Conservation (phyloP, 352 stramenopile species). For the Peronospora belbahrii region DNA sequence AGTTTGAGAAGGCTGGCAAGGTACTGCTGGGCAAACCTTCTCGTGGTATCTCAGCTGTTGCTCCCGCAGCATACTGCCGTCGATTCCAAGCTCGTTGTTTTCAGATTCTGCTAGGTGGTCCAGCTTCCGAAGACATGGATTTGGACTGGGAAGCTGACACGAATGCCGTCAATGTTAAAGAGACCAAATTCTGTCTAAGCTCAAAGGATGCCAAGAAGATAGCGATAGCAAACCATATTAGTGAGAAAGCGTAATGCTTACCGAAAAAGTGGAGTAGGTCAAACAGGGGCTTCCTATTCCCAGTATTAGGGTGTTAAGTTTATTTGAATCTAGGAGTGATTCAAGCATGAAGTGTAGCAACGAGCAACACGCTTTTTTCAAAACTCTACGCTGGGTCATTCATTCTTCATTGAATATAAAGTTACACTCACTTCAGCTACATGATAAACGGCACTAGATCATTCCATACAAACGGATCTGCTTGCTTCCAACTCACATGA, state of each 20-base stretch:
- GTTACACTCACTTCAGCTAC: not conserved
- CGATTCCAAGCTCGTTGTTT: constrained; percentile 54
- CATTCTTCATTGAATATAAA: constrained; percentile 6
- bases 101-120: constrained; percentile 37
- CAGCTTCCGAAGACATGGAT: constrained; percentile 26
- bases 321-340: constrained; percentile 16
- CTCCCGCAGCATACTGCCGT: constrained; percentile 51
- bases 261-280: constrained; percentile 3
- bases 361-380: too few relatives aligned
- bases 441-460: too few relatives aligned
- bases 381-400: too few relatives aligned
- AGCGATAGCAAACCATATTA: constrained; percentile 11
- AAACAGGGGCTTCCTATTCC: not conserved
- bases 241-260: constrained; percentile 20
- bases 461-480: too few relatives aligned
- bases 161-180: constrained; percentile 5
- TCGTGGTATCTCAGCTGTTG: constrained; percentile 58
- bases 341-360: constrained; percentile 4
- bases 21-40: constrained; percentile 56
- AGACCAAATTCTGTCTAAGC: constrained; percentile 12
- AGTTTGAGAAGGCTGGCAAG: constrained; percentile 68
- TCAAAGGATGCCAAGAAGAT: constrained; percentile 26
- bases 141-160: constrained; percentile 20
- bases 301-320: constrained; percentile 19
- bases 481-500: too few relatives aligned